These are phyloP conservation scores for Phlyctochytrium arcticum DNA, from an alignment of 192 early-diverging fungal genomes.

Conservation along the genomic window DNA sequence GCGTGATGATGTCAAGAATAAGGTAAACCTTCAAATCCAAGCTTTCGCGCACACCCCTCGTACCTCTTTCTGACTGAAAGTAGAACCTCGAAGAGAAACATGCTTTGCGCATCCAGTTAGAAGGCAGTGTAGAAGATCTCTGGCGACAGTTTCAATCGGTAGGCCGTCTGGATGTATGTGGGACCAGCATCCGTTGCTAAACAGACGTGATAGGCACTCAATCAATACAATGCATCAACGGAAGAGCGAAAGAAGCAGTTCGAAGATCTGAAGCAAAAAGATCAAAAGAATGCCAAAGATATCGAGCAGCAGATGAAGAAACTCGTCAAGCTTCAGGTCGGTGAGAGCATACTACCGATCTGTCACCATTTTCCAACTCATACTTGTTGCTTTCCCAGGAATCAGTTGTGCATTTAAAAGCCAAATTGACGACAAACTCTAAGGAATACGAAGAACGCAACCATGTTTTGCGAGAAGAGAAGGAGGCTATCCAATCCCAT, in stretches of 20 bases:
- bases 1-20: conserved; percentile 62
- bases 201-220: conserved; percentile 35
- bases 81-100: conserved; percentile 63
- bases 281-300: conserved; percentile 53
- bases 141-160: conserved; percentile 56
- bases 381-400: conserved; percentile 27
- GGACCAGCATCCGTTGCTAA: not conserved
- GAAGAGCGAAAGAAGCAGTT: conserved; percentile 58
- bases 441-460: conserved; percentile 51
- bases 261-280: conserved; percentile 59
- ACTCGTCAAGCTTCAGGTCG: conserved; percentile 53
- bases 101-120: conserved; percentile 56
- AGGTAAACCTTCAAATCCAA: conserved; percentile 22
- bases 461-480: conserved; percentile 43
- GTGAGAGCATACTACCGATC: not conserved
- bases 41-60: not conserved
- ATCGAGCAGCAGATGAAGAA: conserved; percentile 62
- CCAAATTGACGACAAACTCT: conserved; percentile 36
- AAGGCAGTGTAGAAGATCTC: conserved; percentile 58
- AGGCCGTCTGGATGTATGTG: not conserved
- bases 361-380: not conserved
- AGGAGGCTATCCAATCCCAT: conserved; percentile 51
- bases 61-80: not conserved
- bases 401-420: conserved; percentile 51
- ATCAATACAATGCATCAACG: conserved; percentile 53